Evolutionary conservation across 1,284 basidiomycete species (phyloP), one percentile per base, ranked within the genome.

Genomic region (Schizophyllum commune): DNA sequence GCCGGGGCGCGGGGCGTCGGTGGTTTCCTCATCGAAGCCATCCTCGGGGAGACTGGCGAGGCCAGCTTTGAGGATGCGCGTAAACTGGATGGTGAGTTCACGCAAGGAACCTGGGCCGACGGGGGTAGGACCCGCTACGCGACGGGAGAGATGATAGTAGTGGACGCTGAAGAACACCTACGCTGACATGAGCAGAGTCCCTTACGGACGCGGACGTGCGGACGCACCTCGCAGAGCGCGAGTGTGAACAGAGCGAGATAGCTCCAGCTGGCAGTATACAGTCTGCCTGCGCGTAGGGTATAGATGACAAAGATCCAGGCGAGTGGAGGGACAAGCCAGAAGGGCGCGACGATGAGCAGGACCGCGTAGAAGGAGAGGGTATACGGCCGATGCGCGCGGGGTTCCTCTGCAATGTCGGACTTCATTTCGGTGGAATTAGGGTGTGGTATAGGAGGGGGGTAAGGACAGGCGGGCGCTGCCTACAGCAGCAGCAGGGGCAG

Each of bases 91-190:
- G 65, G 83, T 80, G 55, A 92, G 79, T 68, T 89, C 82, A 56
- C 69, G 68, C 9, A 81, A 68, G 65, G 85, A 77, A 32, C 79
- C 77, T 22, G 80, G 74, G 39, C 76, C 70, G 57, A 73, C 74
- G 21, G 80, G 80, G 21, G 80, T 75, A 9, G 81, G 79, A 1
- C 77, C 75, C 58, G 86, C 79, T 57, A 92, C 77, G 61, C 75
- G 74, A 55, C 70, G 74, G 33, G 81, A 78, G 51, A 94, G 81
- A 63, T 79, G 75, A 62, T 75, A 75, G 68, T 92, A 83, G 72
- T 91, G 87, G 53, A 92, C 69, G 63, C 87, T 88, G 74, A 96
- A 96, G 63, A 86, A 70, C n/a, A 86, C 82, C 89, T 94, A 69
- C 32, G 39, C 61, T 17, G 33, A 15, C 55, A 52, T 32, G 17